Evolutionary conservation across 2,329 filamentous ascomycete species (phyloP).

Genomic region (Paecilomyces formosus): DNA sequence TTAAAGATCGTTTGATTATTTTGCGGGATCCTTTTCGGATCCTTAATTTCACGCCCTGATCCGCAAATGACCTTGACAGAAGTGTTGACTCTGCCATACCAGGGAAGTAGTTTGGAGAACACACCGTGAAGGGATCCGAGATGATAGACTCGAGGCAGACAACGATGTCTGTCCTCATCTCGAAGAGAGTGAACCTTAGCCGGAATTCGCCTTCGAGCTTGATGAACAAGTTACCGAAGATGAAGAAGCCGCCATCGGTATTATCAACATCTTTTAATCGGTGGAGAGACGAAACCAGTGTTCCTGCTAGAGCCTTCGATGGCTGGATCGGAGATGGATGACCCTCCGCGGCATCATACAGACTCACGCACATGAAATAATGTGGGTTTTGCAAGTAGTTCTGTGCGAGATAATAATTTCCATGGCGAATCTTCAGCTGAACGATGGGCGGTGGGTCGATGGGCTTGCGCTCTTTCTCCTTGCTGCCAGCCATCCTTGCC

Average conservation of each 20-base stretch:
- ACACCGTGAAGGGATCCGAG: slow-evolving; percentile 59
- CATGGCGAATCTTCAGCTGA: slow-evolving; percentile 53
- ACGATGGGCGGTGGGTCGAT: slow-evolving; percentile 79
- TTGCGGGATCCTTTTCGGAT: slow-evolving; percentile 74
- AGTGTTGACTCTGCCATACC: slow-evolving; percentile 77
- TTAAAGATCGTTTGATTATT: slow-evolving; percentile 32
- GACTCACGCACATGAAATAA: slow-evolving; percentile 53
- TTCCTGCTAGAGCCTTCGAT: slow-evolving; percentile 58
- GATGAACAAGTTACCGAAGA: slow-evolving; percentile 83
- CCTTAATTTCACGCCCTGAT: slow-evolving; percentile 76
- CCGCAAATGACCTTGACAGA: slow-evolving; percentile 72
- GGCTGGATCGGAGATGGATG: slow-evolving; percentile 34
- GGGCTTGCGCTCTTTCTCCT: slow-evolving; percentile 78
- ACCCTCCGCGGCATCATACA: slow-evolving; percentile 46
- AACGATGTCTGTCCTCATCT: slow-evolving; percentile 52
- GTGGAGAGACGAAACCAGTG: slow-evolving; percentile 72
- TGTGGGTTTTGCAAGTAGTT: slow-evolving; percentile 59
- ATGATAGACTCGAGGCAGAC: slow-evolving; percentile 47
- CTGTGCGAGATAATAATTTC: slow-evolving; percentile 48
- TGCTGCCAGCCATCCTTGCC: slow-evolving; percentile 62
- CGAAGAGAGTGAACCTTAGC: slow-evolving; percentile 70
- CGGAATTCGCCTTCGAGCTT: slow-evolving; percentile 65
- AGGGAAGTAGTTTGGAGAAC: slow-evolving; percentile 60
- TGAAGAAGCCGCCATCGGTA: slow-evolving; percentile 73
- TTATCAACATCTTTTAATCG: slow-evolving; percentile 72